A percentile compares a stretch with the other conserved stretches of the same genome.
phyloP scores from a whole-genome alignment of 2,329 filamentous ascomycete genomes.

The Colletotrichum sojae region DNA sequence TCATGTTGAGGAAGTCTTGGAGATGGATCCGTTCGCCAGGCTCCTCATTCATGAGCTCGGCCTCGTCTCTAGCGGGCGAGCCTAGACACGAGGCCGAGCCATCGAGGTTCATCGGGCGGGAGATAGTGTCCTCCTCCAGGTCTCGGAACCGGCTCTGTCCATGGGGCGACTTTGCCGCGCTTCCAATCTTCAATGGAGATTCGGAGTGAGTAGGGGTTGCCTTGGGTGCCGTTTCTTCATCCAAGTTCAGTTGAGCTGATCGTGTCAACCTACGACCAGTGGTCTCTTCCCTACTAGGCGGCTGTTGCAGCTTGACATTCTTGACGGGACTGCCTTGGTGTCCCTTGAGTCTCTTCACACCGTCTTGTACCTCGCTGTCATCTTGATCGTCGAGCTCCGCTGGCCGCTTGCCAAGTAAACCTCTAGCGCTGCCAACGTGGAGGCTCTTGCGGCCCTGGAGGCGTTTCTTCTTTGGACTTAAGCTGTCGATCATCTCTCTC shows the following conservation, averaged over 20 bases:
- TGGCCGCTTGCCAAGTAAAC: conserved; percentile 81
- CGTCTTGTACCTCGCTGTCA: conserved; percentile 70
- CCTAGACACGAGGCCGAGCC: too few relatives aligned
- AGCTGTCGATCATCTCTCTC: conserved; percentile 82
- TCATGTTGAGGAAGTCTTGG: conserved; percentile 94
- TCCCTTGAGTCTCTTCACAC: conserved; percentile 79
- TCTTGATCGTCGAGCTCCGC: conserved; percentile 77
- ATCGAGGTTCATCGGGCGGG: conserved; percentile 60
- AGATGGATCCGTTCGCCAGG: conserved; percentile 79
- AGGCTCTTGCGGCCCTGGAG: conserved; percentile 81
- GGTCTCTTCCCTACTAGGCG: conserved; percentile 76
- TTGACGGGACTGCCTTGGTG: conserved; percentile 84
- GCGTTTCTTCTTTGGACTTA: conserved; percentile 81
- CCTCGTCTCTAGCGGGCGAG: conserved; percentile 56
- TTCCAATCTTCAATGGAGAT: conserved; percentile 63
- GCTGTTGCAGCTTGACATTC: conserved; percentile 78
- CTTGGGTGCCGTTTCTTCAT: conserved; percentile 52
- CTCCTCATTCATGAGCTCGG: conserved; percentile 63
- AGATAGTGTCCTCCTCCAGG: conserved; percentile 62
- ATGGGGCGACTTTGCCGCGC: conserved; percentile 68
- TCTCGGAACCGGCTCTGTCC: conserved; percentile 69
- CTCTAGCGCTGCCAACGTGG: conserved; percentile 80
- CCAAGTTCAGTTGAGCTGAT: conserved; percentile 63
- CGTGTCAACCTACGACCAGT: conserved; percentile 72
- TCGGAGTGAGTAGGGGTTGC: conserved; percentile 58